Conservation (phyloP, 495 filamentous ascomycete genomes). For the Xylaria sp. region DNA sequence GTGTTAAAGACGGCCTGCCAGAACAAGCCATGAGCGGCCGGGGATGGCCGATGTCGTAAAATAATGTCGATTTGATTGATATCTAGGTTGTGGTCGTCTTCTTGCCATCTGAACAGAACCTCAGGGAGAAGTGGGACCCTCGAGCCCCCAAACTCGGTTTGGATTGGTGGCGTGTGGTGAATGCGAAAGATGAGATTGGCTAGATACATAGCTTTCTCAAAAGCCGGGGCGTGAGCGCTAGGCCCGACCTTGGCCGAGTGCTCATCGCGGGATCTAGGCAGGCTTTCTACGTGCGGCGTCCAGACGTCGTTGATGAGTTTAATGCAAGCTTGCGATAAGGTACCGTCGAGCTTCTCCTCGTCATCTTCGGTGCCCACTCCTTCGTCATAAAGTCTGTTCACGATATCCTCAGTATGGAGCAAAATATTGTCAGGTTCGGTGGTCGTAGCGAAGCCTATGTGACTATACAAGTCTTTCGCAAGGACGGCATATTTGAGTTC, state of each 20-base stretch:
- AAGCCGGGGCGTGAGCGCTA: slow-evolving; percentile 59
- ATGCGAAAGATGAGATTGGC: slow-evolving; percentile 73
- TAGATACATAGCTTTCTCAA: slow-evolving; percentile 77
- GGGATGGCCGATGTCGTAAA: slow-evolving; percentile 67
- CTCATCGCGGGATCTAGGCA: slow-evolving; percentile 57
- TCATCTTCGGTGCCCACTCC: slow-evolving; percentile 59
- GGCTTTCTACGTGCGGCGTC: slow-evolving; percentile 56
- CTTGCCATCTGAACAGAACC: slow-evolving; percentile 79
- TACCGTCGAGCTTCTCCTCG: slow-evolving; percentile 60
- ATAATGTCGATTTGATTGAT: slow-evolving; percentile 65
- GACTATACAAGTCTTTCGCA: slow-evolving; percentile 58
- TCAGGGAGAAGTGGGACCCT: slow-evolving; percentile 65
- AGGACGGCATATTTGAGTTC: slow-evolving; percentile 56
- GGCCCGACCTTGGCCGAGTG: slow-evolving; percentile 68
- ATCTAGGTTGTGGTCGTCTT: slow-evolving; percentile 70
- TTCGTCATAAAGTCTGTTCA: slow-evolving; percentile 63
- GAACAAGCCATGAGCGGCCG: slow-evolving; percentile 73
- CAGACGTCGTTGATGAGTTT: slow-evolving; percentile 63
- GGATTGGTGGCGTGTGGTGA: slow-evolving; percentile 67
- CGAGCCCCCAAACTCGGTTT: slow-evolving; percentile 46
- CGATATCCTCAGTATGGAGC: slow-evolving; percentile 59
- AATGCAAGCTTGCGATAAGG: slow-evolving; percentile 61
- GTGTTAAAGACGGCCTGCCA: slow-evolving; percentile 78
- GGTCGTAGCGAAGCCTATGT: slow-evolving; percentile 52
- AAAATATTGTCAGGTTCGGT: slow-evolving; percentile 62